These are phyloP conservation scores for Paramecium sonneborni DNA, from an alignment of 73 alveolate species.

Conservation along the genomic window DNA sequence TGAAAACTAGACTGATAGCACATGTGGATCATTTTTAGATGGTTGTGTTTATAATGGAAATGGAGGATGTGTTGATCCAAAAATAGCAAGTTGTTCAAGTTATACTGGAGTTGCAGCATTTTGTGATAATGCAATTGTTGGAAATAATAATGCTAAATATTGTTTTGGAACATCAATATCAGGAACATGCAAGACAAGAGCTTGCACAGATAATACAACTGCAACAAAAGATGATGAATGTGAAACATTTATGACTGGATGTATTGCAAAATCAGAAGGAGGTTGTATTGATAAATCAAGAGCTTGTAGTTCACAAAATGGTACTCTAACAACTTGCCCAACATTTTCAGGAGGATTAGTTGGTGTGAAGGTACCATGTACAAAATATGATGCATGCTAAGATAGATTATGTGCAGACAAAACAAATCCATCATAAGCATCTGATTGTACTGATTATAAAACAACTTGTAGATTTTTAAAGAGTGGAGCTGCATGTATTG, in stretches of 20 bases:
- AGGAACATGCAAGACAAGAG: background rate
- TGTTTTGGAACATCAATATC: background rate
- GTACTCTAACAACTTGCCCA: background rate
- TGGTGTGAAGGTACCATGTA: background rate
- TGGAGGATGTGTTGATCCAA: background rate
- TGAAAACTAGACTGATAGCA: background rate
- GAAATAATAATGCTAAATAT: background rate
- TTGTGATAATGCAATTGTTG: background rate
- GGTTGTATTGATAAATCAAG: background rate
- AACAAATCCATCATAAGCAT: background rate
- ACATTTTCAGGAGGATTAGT: background rate
- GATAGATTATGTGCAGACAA: background rate
- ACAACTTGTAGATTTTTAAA: background rate
- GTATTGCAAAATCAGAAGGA: background rate
- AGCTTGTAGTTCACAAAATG: background rate
- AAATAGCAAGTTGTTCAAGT: background rate
- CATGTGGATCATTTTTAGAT: background rate
- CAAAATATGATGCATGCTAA: background rate
- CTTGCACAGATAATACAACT: background rate
- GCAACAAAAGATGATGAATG: background rate
- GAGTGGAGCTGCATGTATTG: background rate
- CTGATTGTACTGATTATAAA: background rate
- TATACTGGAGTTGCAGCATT: background rate
- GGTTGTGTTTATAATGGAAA: constrained; percentile 14
- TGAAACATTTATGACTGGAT: background rate